phyloP scores from a whole-genome alignment of 2,329 filamentous ascomycete species.

The Podosphaera xanthii region DNA sequence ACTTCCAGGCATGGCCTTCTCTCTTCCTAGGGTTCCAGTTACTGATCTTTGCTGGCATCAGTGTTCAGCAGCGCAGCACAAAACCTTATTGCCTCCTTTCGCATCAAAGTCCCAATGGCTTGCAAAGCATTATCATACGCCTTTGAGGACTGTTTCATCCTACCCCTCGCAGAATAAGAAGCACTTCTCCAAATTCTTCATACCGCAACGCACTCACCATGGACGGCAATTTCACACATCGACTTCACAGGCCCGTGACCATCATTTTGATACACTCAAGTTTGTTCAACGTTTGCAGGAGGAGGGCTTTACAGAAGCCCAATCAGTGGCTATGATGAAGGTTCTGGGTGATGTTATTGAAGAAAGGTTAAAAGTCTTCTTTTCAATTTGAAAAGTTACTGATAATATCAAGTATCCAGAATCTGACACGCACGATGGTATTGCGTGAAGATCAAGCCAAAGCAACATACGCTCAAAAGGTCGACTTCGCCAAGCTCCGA shows the following conservation, averaged over 20 bases:
- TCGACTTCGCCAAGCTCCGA: conserved; percentile 92
- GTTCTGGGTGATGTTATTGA: conserved; percentile 92
- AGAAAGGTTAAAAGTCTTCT: conserved; percentile 37
- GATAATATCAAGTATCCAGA: conserved; percentile 48
- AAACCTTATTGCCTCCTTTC: background rate
- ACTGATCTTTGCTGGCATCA: background rate
- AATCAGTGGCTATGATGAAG: conserved; percentile 96
- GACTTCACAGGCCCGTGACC: conserved; percentile 39
- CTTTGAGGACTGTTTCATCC: background rate
- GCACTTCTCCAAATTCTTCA: background rate
- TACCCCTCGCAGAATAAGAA: background rate
- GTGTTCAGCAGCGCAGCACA: background rate
- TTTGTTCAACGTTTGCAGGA: conserved; percentile 76
- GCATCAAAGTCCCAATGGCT: background rate
- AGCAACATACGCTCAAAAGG: conserved; percentile 65
- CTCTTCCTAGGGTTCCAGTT: background rate
- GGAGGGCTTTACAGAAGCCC: conserved; percentile 88
- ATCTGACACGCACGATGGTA: conserved; percentile 93
- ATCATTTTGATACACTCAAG: conserved; percentile 96
- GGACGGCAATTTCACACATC: conserved; percentile 44
- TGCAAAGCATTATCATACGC: background rate
- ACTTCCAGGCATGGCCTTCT: background rate
- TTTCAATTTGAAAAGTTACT: background rate
- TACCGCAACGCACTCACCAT: background rate
- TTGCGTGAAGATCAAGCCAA: conserved; percentile 79